These are phyloP conservation scores for Boletus subparvulus DNA, from an alignment of 768 basidiomycete species.

Conservation along the genomic window DNA sequence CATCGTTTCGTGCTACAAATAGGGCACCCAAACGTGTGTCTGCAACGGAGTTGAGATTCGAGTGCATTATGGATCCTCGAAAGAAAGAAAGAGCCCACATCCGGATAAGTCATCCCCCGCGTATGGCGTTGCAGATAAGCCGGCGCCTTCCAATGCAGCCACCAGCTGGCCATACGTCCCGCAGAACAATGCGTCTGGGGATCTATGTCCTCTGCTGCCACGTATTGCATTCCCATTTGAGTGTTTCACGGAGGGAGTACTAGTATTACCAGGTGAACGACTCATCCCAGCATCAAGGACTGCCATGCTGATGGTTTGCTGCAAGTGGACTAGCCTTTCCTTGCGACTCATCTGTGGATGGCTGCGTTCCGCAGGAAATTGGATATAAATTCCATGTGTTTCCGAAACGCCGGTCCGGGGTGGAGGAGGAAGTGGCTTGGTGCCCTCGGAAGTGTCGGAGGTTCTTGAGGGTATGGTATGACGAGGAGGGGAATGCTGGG, in stretches of 20 bases:
- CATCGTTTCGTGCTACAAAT: constrained; percentile 38
- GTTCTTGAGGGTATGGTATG: neutral
- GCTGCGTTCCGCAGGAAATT: constrained; percentile 10
- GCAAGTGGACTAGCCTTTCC: constrained; percentile 29
- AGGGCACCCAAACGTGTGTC: constrained; percentile 42
- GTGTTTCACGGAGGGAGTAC: neutral
- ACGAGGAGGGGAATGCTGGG: neutral
- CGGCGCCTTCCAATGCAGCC: constrained; percentile 38
- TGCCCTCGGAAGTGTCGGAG: neutral
- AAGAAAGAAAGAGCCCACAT: constrained; percentile 24
- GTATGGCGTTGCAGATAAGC: constrained; percentile 36
- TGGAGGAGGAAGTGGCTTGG: constrained; percentile 22
- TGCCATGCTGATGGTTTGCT: constrained; percentile 37
- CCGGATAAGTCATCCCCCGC: constrained; percentile 28
- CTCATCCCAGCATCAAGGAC: constrained; percentile 43
- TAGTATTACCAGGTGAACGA: constrained; percentile 23
- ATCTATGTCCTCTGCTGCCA: constrained; percentile 12
- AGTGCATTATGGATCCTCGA: neutral
- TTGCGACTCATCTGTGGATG: constrained; percentile 16
- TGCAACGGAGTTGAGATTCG: constrained; percentile 10
- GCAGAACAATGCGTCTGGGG: constrained; percentile 36
- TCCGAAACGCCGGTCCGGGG: constrained; percentile 9
- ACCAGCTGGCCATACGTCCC: constrained; percentile 46
- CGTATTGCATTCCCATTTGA: neutral
- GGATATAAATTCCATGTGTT: constrained; percentile 26